phyloP scores from a whole-genome alignment of 2,329 filamentous ascomycete species.

The Alternaria solani region DNA sequence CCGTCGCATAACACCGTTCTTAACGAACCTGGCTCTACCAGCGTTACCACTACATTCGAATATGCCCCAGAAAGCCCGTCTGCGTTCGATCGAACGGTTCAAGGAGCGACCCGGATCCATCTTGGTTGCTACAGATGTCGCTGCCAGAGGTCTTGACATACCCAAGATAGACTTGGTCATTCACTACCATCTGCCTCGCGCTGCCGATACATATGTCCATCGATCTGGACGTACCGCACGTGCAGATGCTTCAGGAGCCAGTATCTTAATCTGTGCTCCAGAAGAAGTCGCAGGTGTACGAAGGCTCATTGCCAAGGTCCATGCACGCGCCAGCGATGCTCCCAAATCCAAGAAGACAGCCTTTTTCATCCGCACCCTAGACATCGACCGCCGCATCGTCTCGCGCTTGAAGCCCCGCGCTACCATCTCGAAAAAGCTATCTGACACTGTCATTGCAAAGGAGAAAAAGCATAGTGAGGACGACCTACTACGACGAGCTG shows the following conservation, averaged over 20 bases:
- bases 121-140: conserved; percentile 91
- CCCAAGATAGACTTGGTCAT: conserved; percentile 86
- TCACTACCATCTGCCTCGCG: conserved; percentile 92
- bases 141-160: conserved; percentile 92
- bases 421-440: conserved; percentile 83
- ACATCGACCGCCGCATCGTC: conserved; percentile 82
- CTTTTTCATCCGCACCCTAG: conserved; percentile 79
- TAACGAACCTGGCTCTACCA: conserved; percentile 81
- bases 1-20: conserved; percentile 81
- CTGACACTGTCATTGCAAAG: conserved; percentile 83
- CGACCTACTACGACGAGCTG: conserved; percentile 81
- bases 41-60: conserved; percentile 85
- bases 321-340: conserved; percentile 63
- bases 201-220: conserved; percentile 94
- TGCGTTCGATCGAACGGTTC: conserved; percentile 93
- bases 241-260: conserved; percentile 77
- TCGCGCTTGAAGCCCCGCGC: conserved; percentile 78
- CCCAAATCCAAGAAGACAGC: conserved; percentile 61
- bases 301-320: conserved; percentile 86
- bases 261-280: conserved; percentile 86
- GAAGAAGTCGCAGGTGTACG: conserved; percentile 89
- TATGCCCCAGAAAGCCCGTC: conserved; percentile 93
- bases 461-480: conserved; percentile 86
- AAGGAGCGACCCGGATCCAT: conserved; percentile 71
- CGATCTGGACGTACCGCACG: conserved; percentile 93